phyloP scores from a whole-genome alignment of 2,329 filamentous ascomycete species.

The Ambrosiella cleistominuta region DNA sequence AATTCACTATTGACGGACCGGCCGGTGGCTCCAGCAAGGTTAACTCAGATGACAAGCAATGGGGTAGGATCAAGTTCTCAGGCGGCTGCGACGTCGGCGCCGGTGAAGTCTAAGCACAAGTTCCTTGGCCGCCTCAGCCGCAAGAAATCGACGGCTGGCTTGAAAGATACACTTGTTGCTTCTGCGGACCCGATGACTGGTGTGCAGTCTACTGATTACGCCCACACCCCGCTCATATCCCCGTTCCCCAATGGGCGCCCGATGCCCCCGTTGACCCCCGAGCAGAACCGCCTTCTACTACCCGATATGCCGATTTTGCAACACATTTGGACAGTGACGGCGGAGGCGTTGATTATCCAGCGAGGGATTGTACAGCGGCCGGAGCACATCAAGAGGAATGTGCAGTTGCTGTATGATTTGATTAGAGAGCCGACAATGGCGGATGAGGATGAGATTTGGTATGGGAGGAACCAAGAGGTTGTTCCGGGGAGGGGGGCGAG shows the following conservation, averaged over 20 bases:
- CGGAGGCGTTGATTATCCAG: conserved; percentile 43
- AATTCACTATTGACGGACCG: conserved; percentile 24
- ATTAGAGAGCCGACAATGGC: conserved; percentile 42
- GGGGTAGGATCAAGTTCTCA: conserved; percentile 17
- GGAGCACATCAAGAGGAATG: conserved; percentile 45
- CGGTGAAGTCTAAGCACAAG: conserved; percentile 32
- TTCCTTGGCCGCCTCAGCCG: conserved; percentile 35
- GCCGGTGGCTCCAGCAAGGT: conserved; percentile 22
- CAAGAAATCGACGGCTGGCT: conserved; percentile 32
- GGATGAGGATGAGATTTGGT: conserved; percentile 46
- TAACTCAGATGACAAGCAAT: conserved; percentile 17
- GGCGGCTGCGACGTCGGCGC: conserved; percentile 18
- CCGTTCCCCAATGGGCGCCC: conserved; percentile 32
- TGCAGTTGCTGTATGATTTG: conserved; percentile 44
- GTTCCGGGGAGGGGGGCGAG: conserved; percentile 32
- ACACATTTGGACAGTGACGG: conserved; percentile 44
- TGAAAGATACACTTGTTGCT: conserved; percentile 1
- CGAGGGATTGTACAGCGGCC: conserved; percentile 39
- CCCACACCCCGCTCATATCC: conserved; percentile 1
- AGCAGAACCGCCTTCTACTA: conserved; percentile 33
- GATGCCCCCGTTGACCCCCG: conserved; percentile 36
- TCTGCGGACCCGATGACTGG: background rate
- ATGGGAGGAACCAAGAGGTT: conserved; percentile 28
- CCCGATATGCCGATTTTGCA: conserved; percentile 39
- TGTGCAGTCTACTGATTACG: conserved; percentile 3